Percentiles rank a stretch among this genome's conserved stretches.
Evolutionary conservation across 257 asterid species (phyloP).

Genomic region (Scutellaria minor): DNA sequence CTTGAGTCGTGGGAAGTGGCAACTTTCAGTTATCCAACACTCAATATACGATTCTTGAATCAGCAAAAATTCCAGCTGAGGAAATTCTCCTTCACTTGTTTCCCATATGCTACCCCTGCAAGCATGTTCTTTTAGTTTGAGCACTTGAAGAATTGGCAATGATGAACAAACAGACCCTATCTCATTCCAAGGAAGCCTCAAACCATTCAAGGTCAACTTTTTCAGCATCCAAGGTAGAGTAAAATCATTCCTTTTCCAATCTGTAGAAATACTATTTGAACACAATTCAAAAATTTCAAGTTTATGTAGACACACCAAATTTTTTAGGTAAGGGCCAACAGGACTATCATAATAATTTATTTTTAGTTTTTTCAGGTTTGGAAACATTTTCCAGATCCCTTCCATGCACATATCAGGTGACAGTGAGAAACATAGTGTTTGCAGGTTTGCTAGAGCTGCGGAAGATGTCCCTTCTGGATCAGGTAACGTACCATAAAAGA

Average conservation of each 20-base stretch:
- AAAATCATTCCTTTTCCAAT: not conserved
- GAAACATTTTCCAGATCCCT: not conserved
- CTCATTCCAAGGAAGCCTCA: constrained; percentile 21
- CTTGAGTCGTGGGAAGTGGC: constrained; percentile 32
- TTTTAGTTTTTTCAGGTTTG: constrained; percentile 12
- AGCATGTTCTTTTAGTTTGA: not conserved
- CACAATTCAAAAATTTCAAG: not conserved
- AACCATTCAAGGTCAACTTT: constrained; percentile 11
- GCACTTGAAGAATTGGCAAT: constrained; percentile 17
- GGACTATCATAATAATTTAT: not conserved
- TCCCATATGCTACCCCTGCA: constrained; percentile 1
- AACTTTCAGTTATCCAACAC: not conserved
- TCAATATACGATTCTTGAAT: not conserved
- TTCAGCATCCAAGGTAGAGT: not conserved
- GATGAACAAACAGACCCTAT: constrained; percentile 9
- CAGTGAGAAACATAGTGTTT: not conserved
- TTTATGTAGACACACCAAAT: not conserved
- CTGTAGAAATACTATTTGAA: not conserved
- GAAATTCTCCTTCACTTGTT: constrained; percentile 17
- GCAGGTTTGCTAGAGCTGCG: constrained; percentile 11
- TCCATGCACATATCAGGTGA: not conserved
- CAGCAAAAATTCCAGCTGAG: not conserved
- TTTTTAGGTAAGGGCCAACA: no score
- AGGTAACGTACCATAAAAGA: not conserved
- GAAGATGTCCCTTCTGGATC: no score